phyloP scores from a whole-genome alignment of 2,329 filamentous ascomycete species.

The Juglanconis oblonga region DNA sequence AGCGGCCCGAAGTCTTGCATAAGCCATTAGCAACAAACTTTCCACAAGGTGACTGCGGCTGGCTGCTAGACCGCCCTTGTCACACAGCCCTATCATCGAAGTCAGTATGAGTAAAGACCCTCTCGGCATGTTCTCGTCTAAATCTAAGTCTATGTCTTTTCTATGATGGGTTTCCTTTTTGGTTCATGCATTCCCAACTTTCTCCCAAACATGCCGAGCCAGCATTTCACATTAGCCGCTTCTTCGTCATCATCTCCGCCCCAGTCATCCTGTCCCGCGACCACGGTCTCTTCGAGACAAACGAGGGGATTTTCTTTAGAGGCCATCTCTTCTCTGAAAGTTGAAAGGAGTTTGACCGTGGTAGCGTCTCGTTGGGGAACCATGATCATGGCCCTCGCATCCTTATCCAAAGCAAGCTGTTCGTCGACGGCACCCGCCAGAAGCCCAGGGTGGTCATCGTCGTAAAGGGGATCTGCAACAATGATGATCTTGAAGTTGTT shows the following conservation, averaged over 20 bases:
- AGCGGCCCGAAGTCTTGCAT: too few relatives aligned
- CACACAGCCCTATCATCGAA: too few relatives aligned
- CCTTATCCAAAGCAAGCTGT: constrained; percentile 57
- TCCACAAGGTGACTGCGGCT: too few relatives aligned
- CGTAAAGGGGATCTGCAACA: constrained; percentile 84
- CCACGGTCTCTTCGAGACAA: constrained; percentile 58
- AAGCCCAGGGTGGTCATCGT: constrained; percentile 73
- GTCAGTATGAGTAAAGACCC: too few relatives aligned
- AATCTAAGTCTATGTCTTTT: background rate
- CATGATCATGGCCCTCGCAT: constrained; percentile 72
- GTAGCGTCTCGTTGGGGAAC: constrained; percentile 74
- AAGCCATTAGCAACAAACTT: too few relatives aligned
- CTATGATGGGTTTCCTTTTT: constrained; percentile 14
- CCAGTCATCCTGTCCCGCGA: constrained; percentile 74
- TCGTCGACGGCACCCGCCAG: constrained; percentile 67
- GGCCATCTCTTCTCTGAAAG: constrained; percentile 62
- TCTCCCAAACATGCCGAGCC: constrained; percentile 61
- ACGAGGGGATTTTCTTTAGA: constrained; percentile 43
- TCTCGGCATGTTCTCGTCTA: too few relatives aligned
- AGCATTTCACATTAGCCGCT: constrained; percentile 53
- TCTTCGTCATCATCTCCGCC: constrained; percentile 45
- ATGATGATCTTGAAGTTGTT: constrained; percentile 68
- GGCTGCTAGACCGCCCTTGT: too few relatives aligned
- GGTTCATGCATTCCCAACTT: background rate
- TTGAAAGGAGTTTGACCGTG: constrained; percentile 56